Evolutionary conservation across 139 green algal species (phyloP).

Genomic region (Volvox africanus): DNA sequence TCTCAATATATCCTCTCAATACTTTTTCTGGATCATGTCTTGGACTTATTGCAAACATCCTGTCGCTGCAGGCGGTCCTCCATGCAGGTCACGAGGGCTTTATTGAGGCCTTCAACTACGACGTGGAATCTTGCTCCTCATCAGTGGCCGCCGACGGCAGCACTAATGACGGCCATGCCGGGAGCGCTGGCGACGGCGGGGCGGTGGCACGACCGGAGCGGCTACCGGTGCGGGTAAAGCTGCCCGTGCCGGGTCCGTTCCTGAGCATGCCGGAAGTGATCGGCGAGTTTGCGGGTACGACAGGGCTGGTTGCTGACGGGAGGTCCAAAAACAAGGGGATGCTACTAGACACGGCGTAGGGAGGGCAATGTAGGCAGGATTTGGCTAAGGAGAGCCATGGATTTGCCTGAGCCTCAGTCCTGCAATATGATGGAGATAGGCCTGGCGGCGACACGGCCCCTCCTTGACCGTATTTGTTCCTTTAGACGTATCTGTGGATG

Average conservation of each 20-base stretch:
- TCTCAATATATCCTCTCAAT: too few relatives aligned
- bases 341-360: not conserved
- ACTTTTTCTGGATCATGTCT: too few relatives aligned
- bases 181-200: not conserved
- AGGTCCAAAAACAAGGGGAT: too few relatives aligned
- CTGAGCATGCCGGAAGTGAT: not conserved
- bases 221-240: constrained; percentile 14
- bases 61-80: not conserved
- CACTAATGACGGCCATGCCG: too few relatives aligned
- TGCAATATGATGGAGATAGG: not conserved
- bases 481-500: constrained; percentile 7
- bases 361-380: not conserved
- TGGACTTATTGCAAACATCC: too few relatives aligned
- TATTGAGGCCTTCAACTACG: constrained; percentile 18
- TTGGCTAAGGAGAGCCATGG: not conserved
- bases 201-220: not conserved
- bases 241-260: not conserved
- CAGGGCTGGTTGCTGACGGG: too few relatives aligned
- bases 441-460: not conserved
- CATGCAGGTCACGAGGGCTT: constrained; percentile 1
- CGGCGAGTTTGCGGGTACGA: constrained; percentile 16
- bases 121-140: not conserved
- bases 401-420: not conserved
- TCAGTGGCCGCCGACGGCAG: not conserved
- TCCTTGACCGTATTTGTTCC: too few relatives aligned